Evolutionary conservation across 1,139 yeast species (phyloP), one percentile per base, ranked within the genome.

Genomic region (Hyphopichia burtonii): DNA sequence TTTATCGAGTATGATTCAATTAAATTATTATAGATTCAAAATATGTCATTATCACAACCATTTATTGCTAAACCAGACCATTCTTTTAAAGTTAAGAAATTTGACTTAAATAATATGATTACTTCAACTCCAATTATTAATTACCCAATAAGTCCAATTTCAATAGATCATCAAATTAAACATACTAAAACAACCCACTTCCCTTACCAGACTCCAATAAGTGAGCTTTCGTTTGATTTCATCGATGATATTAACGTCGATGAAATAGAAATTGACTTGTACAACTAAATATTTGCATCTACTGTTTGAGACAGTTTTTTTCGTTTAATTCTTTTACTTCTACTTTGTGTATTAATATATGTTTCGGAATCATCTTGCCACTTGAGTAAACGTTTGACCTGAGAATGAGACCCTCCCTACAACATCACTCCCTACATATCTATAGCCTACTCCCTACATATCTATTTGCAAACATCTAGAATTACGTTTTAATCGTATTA

Each of bases 21-120:
- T 20, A 20, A 20, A 20, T 20, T 20, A 20, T 20, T 20, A n/a
- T n/a, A n/a, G n/a, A n/a, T n/a, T n/a, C n/a, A n/a, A n/a, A n/a
- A n/a, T n/a, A n/a, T 31, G 34, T 31, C 34, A 11, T 31, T 31
- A 31, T 31, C 34, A n/a, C 22, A 15, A 12, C 34, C 34, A 31
- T 31, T 31, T 17, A 17, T 31, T 17, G 34, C 34, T 31, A 4
- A 31, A 18, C 22, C 34, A 17, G 17, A 15, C 17, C 6, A 25
- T 25, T 25, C 4, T 7, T 25, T 25, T 25, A 25, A 25, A 11
- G 4, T 25, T 5, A 16, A 15, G 6, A 25, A 25, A 9, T 7
- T 25, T 25, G 28, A 25, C 11, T 9, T 25, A 8, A 25, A 9
- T 8, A 30, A 15, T 30, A 15, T 30, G 8, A n/a, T n/a, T 11